Evolutionary conservation across 2,329 filamentous ascomycete species (phyloP).

Genomic region (Orbilia javanica): DNA sequence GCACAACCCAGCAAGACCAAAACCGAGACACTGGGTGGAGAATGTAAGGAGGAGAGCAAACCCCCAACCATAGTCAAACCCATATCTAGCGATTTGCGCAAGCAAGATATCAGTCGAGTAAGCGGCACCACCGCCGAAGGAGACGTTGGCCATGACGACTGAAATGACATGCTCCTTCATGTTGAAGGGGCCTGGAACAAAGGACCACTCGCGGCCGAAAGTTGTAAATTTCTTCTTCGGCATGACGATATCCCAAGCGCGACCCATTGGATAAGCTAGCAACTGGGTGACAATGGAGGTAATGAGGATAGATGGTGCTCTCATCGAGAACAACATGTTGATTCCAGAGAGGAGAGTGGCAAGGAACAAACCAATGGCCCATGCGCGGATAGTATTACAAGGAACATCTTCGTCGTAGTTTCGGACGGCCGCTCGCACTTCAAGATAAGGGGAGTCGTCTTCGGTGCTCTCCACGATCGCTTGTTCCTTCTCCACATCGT

Average conservation of each 20-base stretch:
- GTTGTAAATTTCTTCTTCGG: conserved; percentile 69
- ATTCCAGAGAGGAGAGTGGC: conserved; percentile 72
- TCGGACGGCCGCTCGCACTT: conserved; percentile 74
- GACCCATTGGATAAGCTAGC: conserved; percentile 74
- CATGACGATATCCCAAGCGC: conserved; percentile 72
- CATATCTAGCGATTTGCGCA: conserved; percentile 54
- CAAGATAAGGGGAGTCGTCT: conserved; percentile 75
- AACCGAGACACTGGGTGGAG: conserved; percentile 71
- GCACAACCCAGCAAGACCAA: conserved; percentile 69
- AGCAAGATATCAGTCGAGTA: conserved; percentile 53
- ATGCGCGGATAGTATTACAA: conserved; percentile 76
- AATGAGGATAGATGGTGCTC: conserved; percentile 73
- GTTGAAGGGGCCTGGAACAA: conserved; percentile 79
- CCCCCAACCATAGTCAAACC: conserved; percentile 61
- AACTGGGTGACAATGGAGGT: conserved; percentile 75
- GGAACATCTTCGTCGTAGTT: conserved; percentile 76
- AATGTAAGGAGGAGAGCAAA: conserved; percentile 70
- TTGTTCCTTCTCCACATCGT: conserved; percentile 63
- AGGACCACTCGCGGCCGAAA: conserved; percentile 70
- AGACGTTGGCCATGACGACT: conserved; percentile 78
- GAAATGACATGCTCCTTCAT: conserved; percentile 78
- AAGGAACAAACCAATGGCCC: conserved; percentile 73
- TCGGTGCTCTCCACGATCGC: conserved; percentile 65
- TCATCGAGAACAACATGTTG: conserved; percentile 75
- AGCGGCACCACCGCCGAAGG: conserved; percentile 69